Evolutionary conservation across 495 filamentous ascomycete genomes (phyloP), one percentile per base, ranked within the genome.

Genomic region (Hypomontagnella submonticulosa): DNA sequence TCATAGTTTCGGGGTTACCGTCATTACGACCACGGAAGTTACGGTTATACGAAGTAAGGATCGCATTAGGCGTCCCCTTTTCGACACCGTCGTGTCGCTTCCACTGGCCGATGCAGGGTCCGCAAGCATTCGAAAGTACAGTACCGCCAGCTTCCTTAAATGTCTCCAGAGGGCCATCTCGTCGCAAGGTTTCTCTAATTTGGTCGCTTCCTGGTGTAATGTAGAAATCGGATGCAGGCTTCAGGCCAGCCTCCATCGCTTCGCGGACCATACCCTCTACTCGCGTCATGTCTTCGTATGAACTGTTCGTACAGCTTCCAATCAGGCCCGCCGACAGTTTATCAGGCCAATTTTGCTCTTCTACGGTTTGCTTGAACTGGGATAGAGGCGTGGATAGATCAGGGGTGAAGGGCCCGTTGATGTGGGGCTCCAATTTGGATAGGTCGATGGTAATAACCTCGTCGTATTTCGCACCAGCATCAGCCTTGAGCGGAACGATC

Each of bases 1-100:
- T 98, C 94, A 97, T 97, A 32, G 95, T 99, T 16, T 87, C 85
- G 9, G 90, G 88, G 81, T 98, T 98, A 63, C 95, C 95, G 71
- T 99, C 95, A 74, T 99, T 99, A 53, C 95, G 90, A 55, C 92
- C 94, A 61, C 89, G 92, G 84, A 99, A 99, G 80, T 99, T 99
- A 61, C 95, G 90, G 85, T 99, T 99, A 80, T 97, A 99, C 5
- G 92, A 97, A 27, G 92, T 94, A 75, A 99, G 86, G 70, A 99
- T 97, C 47, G 95, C 95, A 71, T 99, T 98, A n/a, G 82, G 77
- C 32, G 92, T 90, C 57, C 92, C 92, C 80, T 94, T 95, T 58
- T 83, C 75, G 11, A 92, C 82, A 10, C 85, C 88, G 61, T 97
- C 95, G 12, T 91, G 93, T 40, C 95, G 89, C 70, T 92, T 94